phyloP scores from a whole-genome alignment of 192 early-diverging fungal genomes.

The Mortierella claussenii region DNA sequence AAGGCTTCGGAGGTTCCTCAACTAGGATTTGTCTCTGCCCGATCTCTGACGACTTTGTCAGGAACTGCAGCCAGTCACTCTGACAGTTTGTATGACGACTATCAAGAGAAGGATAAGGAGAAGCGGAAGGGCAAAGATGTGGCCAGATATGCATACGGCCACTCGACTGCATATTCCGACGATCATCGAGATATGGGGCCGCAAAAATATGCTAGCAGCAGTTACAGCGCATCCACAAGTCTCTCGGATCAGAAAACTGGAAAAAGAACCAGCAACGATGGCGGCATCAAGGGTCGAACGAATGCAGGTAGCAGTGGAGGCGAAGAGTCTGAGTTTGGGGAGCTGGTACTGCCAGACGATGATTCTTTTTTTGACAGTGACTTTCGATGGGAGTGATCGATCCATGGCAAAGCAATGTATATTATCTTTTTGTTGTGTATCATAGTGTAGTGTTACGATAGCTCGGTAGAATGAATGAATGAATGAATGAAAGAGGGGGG shows the following conservation, averaged over 20 bases:
- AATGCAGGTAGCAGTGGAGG: background rate
- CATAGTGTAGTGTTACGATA: too few relatives aligned
- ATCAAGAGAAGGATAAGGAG: background rate
- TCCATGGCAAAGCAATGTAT: background rate
- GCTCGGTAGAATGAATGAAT: too few relatives aligned
- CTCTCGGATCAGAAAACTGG: too few relatives aligned
- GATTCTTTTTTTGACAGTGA: background rate
- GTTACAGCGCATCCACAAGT: too few relatives aligned
- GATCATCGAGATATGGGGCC: too few relatives aligned
- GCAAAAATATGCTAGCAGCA: too few relatives aligned
- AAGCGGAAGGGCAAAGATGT: too few relatives aligned
- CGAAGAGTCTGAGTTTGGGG: conserved; percentile 18
- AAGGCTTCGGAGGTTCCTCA: too few relatives aligned
- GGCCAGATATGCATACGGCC: too few relatives aligned
- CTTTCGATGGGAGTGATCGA: background rate
- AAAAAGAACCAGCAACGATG: background rate
- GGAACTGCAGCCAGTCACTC: background rate
- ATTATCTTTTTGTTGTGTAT: too few relatives aligned
- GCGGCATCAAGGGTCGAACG: background rate
- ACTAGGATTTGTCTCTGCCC: conserved; percentile 5
- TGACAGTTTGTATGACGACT: background rate
- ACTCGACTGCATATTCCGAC: too few relatives aligned
- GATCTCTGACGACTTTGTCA: background rate
- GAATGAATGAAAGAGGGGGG: too few relatives aligned
- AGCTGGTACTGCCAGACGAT: conserved; percentile 5